Evolutionary conservation across 1,139 yeast species (phyloP), one percentile per base, ranked within the genome.

Genomic region (Candida tetrigidarum): DNA sequence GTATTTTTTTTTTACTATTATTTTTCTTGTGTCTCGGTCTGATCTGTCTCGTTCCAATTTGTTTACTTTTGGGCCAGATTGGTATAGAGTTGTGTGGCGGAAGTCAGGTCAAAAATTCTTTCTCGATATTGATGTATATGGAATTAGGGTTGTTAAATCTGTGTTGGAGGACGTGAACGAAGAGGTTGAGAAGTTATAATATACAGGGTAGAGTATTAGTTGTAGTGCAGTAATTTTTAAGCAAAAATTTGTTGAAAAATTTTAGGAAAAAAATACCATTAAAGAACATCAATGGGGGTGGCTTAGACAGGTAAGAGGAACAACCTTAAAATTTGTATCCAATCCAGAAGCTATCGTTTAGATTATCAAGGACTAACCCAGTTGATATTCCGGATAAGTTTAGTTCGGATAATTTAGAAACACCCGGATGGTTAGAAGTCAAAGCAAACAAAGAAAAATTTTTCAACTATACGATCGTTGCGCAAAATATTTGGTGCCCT

Each of bases 171-270:
- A n/a, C n/a, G n/a, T n/a, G n/a, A n/a, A n/a, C n/a, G n/a, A n/a
- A n/a, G n/a, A n/a, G n/a, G n/a, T n/a, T n/a, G n/a, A n/a, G n/a
- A n/a, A n/a, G n/a, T n/a, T n/a, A n/a, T n/a, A n/a, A n/a, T n/a
- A n/a, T n/a, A n/a, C n/a, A n/a, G n/a, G n/a, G n/a, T n/a, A n/a
- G n/a, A n/a, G n/a, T n/a, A n/a, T n/a, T n/a, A n/a, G 6, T 28
- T 8, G 8, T 28, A 12, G 11, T 9, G 12, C 12, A 26, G 5
- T 26, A 22, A 22, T 6, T 10, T 32, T 32, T 32, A 3, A 2
- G n/a, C 25, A 11, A n/a, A 35, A 23, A 35, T 23, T 35, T 35
- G 38, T 25, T 35, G 29, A 19, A 22, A 22, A 35, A 25, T 23
- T 12, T 35, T 7, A 14, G 15, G 19, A 11, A 25, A 35, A 35